A percentile compares a stretch with the other conserved stretches of the same genome.
Evolutionary conservation across 2,329 filamentous ascomycete genomes (phyloP).

Genomic region (Aspergillus sclerotialis): DNA sequence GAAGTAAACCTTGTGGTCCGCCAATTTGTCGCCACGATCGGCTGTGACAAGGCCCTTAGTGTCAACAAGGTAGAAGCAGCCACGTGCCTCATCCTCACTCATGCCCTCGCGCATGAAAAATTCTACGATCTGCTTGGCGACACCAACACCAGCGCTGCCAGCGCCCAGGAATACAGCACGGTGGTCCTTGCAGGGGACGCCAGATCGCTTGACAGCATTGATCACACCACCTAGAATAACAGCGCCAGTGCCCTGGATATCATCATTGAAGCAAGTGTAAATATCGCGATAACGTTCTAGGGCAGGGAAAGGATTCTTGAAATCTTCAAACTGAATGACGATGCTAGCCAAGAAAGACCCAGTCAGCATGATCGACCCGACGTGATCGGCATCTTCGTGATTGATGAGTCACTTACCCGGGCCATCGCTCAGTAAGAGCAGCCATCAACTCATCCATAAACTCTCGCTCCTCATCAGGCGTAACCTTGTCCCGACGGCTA

Average conservation of each 20-base stretch:
- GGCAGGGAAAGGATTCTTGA: constrained; percentile 94
- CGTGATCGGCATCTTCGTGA: constrained; percentile 45
- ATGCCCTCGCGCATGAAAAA: constrained; percentile 92
- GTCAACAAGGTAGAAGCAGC: constrained; percentile 96
- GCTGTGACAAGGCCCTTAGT: constrained; percentile 90
- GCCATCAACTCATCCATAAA: constrained; percentile 98
- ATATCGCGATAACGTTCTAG: constrained; percentile 79
- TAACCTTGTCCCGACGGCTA: constrained; percentile 73
- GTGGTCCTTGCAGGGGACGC: constrained; percentile 80
- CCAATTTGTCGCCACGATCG: constrained; percentile 88
- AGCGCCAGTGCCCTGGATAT: constrained; percentile 94
- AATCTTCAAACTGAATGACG: constrained; percentile 92
- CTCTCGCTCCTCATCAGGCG: constrained; percentile 70
- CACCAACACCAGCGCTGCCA: constrained; percentile 90
- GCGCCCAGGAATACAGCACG: constrained; percentile 94
- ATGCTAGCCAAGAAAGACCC: constrained; percentile 40
- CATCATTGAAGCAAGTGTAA: constrained; percentile 97
- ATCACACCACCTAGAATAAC: constrained; percentile 83
- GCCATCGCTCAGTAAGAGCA: constrained; percentile 72
- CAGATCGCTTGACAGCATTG: constrained; percentile 72
- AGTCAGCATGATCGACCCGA: constrained; percentile 14
- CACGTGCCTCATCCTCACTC: constrained; percentile 75
- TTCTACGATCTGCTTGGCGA: constrained; percentile 95
- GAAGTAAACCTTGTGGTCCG: constrained; percentile 74
- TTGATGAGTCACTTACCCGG: constrained; percentile 43